Evolutionary conservation across 2,329 filamentous ascomycete genomes (phyloP).

Genomic region (Huntiella bhutanensis): DNA sequence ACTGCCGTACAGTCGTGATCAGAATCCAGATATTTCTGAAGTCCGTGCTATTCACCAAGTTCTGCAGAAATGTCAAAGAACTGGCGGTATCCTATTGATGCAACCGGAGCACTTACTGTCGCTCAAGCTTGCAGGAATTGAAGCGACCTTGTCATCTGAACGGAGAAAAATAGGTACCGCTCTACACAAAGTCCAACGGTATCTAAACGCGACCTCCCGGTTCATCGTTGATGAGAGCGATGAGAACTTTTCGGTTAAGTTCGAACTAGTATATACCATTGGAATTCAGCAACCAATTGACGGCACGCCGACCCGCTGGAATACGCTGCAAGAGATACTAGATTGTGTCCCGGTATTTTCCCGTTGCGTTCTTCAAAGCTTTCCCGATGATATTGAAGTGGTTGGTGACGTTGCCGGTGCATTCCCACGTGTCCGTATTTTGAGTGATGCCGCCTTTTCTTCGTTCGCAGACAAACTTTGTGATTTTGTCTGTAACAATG

Average conservation of each 20-base stretch:
- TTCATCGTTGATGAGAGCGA: slow-evolving; percentile 50
- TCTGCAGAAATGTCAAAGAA: slow-evolving; percentile 23
- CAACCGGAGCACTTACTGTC: slow-evolving; percentile 48
- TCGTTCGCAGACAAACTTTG: slow-evolving; percentile 17
- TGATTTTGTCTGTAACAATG: slow-evolving; percentile 23
- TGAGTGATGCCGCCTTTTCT: slow-evolving; percentile 18
- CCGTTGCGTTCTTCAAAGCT: slow-evolving; percentile 14
- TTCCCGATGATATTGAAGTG: slow-evolving; percentile 26
- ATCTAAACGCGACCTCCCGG: slow-evolving; percentile 25
- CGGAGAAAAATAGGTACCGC: slow-evolving; percentile 14
- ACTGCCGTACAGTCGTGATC: slow-evolving; percentile 37
- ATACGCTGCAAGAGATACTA: slow-evolving; percentile 33
- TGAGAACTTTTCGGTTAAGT: slow-evolving; percentile 40
- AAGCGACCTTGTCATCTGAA: slow-evolving; percentile 17
- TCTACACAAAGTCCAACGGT: slow-evolving; percentile 25
- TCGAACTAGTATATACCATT: slow-evolving; percentile 45
- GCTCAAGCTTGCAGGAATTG: slow-evolving; percentile 41
- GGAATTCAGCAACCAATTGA: slow-evolving; percentile 32
- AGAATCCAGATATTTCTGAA: slow-evolving; percentile 22
- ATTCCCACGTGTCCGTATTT: slow-evolving; percentile 31
- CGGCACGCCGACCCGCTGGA: slow-evolving; percentile 36
- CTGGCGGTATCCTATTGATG: slow-evolving; percentile 36
- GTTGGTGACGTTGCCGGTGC: slow-evolving; percentile 15
- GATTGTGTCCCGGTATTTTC: slow-evolving; percentile 20
- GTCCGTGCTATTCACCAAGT: slow-evolving; percentile 17